Evolutionary conservation across 306 rosid genomes (phyloP), one percentile per base, ranked within the genome.

Genomic region (Prinsepia uniflora): DNA sequence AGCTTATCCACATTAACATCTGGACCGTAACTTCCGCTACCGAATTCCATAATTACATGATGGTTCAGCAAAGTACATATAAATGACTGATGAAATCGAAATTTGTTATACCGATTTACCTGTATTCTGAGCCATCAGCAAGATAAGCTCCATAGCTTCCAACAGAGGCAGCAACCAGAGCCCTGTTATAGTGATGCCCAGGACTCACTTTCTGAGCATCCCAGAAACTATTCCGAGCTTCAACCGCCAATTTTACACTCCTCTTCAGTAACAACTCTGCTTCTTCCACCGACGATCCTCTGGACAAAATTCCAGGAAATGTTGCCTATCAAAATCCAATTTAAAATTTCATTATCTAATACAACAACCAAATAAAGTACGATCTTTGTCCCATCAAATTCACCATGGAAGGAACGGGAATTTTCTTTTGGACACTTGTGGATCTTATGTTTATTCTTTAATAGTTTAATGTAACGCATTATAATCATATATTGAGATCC

Each of bases 101-200:
- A 34, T 68, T 11, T 39, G 10, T 19, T 6, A 46, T 17, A 47
- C 11, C 52, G 52, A 47, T 47, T 17, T 34, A 90, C 98, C 92
- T 92, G 65, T 92, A 92, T 66, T 90, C 98, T 4, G 98, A 92
- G 36, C 98, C 98, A 80, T 92, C 98, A 24, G 98, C 98, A 77
- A 92, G 98, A 81, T 82, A 92, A 79, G 98, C 96, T 67, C 96
- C 98, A 70, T 90, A 92, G 84, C 96, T 86, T 78, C 98, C 98
- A 76, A 92, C 75, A 66, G 98, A 92, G 74, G 98, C 98, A 42
- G 96, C 96, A 78, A 92, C 90, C 80, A 92, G 76, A 65, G 91
- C 91, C 74, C 81, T 74, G 77, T 74, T 85, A 67, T 81, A 84
- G 34, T 55, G 61, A 73, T 92, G 81, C 49, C 67, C 82, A 34